Percentiles rank a stretch among this genome's conserved stretches.
These are phyloP conservation scores for Ceratocystiopsis sp. DNA, from an alignment of 2,329 filamentous ascomycete species.

Conservation along the genomic window DNA sequence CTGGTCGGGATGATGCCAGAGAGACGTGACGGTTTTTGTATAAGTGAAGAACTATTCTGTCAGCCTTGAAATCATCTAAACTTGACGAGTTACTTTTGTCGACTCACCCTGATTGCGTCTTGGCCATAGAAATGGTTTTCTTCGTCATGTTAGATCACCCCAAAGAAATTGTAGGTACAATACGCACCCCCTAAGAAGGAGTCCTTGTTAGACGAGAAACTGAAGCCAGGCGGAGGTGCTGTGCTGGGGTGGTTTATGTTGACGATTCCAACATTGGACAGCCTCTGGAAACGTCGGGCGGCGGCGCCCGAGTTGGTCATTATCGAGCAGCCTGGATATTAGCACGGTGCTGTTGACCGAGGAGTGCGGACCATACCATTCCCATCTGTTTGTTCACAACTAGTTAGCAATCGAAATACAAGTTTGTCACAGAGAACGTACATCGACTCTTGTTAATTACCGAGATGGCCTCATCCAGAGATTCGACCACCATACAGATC, in stretches of 20 bases:
- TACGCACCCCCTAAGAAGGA: slow-evolving; percentile 3
- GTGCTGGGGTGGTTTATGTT: not conserved
- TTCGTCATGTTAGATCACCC: not conserved
- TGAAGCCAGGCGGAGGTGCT: not conserved
- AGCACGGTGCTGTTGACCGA: no score
- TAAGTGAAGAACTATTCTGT: not conserved
- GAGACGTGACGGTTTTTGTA: not conserved
- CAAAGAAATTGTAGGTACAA: no score
- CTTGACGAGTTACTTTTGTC: no score
- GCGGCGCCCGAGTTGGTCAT: not conserved
- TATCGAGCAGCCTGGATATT: not conserved
- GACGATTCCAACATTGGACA: not conserved
- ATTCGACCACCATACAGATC: slow-evolving; percentile 61
- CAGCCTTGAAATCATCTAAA: no score
- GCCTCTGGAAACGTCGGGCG: not conserved
- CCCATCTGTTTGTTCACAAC: not conserved
- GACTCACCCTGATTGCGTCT: not conserved
- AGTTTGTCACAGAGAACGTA: not conserved
- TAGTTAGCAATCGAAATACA: no score
- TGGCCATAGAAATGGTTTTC: not conserved
- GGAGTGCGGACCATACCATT: not conserved
- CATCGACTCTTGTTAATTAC: slow-evolving; percentile 70
- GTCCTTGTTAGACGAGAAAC: slow-evolving; percentile 1
- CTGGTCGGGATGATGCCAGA: not conserved
- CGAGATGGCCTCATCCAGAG: slow-evolving; percentile 61